Percentiles rank a stretch among this genome's conserved stretches.
These are phyloP conservation scores for Erysimum cheiri DNA, from an alignment of 441 rosid genomes.

Conservation along the genomic window DNA sequence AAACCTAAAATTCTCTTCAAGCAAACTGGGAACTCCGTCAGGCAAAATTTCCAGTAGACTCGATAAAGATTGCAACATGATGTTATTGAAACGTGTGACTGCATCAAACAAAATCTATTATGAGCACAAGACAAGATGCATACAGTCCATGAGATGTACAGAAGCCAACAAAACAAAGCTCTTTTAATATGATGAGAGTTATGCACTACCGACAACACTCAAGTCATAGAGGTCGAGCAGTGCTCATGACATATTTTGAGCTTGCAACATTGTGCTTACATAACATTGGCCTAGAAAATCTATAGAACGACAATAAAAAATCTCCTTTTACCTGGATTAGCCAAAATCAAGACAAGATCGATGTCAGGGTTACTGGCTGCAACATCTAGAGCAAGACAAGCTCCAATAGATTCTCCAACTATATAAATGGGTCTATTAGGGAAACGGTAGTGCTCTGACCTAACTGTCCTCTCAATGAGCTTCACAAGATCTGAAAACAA, in stretches of 20 bases:
- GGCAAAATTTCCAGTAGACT: conserved; percentile 61
- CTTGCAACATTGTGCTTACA: background rate
- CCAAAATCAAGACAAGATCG: conserved; percentile 69
- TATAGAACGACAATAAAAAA: background rate
- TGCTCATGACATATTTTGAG: background rate
- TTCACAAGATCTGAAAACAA: conserved; percentile 57
- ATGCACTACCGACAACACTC: background rate
- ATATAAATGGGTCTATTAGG: conserved; percentile 73
- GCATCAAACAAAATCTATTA: conserved; percentile 37
- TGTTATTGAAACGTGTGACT: conserved; percentile 70
- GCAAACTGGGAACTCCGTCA: conserved; percentile 48
- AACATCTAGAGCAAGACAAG: conserved; percentile 68
- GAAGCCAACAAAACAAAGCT: background rate
- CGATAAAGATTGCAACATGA: conserved; percentile 56
- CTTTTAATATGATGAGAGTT: background rate
- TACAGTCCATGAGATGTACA: background rate
- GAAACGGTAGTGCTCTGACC: conserved; percentile 43
- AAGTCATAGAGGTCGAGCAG: background rate
- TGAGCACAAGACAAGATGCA: conserved; percentile 2
- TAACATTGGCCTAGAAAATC: background rate
- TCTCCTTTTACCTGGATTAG: conserved; percentile 67
- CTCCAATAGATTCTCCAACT: conserved; percentile 80
- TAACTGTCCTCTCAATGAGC: conserved; percentile 56
- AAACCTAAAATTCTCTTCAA: conserved; percentile 55
- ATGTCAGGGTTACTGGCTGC: conserved; percentile 66